phyloP scores from a whole-genome alignment of 2,329 filamentous ascomycete genomes.

The Pseudogymnoascus sp. region DNA sequence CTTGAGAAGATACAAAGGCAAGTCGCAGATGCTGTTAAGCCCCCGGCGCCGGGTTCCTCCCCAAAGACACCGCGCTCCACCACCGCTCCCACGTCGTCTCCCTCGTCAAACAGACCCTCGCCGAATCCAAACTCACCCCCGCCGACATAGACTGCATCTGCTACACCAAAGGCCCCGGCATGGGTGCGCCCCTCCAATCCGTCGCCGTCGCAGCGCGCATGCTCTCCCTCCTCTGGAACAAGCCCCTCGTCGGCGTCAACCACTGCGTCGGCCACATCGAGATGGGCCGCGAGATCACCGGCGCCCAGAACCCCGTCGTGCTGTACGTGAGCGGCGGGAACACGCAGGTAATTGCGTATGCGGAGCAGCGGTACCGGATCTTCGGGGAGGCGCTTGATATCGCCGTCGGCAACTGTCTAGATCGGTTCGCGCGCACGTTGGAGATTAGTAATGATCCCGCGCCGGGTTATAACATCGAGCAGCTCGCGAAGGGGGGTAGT shows the following conservation, averaged over 20 bases:
- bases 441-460: slow-evolving; percentile 92
- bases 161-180: slow-evolving; percentile 91
- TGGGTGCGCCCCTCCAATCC: slow-evolving; percentile 85
- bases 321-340: slow-evolving; percentile 94
- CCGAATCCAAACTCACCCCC: slow-evolving; percentile 52
- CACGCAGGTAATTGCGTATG: slow-evolving; percentile 96
- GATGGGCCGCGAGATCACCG: slow-evolving; percentile 91
- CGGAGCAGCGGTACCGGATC: slow-evolving; percentile 87
- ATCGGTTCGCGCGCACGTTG: slow-evolving; percentile 87
- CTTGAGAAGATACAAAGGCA: too few relatives aligned
- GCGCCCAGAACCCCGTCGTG: slow-evolving; percentile 83
- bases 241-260: slow-evolving; percentile 88
- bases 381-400: slow-evolving; percentile 98
- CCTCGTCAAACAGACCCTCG: slow-evolving; percentile 71
- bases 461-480: slow-evolving; percentile 96
- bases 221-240: slow-evolving; percentile 73
- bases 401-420: slow-evolving; percentile 93
- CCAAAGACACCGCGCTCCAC: slow-evolving; percentile 90
- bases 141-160: slow-evolving; percentile 81
- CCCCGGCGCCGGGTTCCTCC: slow-evolving; percentile 87
- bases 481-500: slow-evolving; percentile 67
- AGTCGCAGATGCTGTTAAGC: too few relatives aligned
- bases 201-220: slow-evolving; percentile 81
- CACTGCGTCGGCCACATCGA: slow-evolving; percentile 98
- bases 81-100: slow-evolving; percentile 78